These are phyloP conservation scores for Phytophthora aleatoria DNA, from an alignment of 352 stramenopile genomes.

Conservation along the genomic window DNA sequence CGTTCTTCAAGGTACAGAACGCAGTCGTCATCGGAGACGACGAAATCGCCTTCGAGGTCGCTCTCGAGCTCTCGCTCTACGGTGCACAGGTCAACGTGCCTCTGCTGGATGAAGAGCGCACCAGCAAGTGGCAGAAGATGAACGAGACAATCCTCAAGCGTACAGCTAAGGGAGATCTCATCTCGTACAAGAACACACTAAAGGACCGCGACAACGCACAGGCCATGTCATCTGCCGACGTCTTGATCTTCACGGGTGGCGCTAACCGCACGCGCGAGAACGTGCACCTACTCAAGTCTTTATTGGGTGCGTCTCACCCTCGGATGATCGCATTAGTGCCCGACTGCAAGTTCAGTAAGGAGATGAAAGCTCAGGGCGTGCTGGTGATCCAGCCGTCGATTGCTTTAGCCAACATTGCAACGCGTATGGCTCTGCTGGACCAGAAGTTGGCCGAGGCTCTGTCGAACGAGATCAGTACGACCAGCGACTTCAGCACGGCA, in stretches of 20 bases:
- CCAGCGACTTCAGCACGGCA: conserved; percentile 53
- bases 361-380: conserved; percentile 38
- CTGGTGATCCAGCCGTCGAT: conserved; percentile 74
- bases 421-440: conserved; percentile 70
- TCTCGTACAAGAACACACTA: conserved; percentile 74
- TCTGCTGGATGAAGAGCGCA: conserved; percentile 61
- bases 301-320: conserved; percentile 45
- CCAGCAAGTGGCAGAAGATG: conserved; percentile 64
- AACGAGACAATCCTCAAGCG: conserved; percentile 61
- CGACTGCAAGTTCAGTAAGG: conserved; percentile 50
- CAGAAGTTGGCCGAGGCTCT: conserved; percentile 39
- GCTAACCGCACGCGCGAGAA: conserved; percentile 52
- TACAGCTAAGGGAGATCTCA: conserved; percentile 61
- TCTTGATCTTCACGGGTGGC: conserved; percentile 70
- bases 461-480: conserved; percentile 58
- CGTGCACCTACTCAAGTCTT: conserved; percentile 49
- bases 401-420: conserved; percentile 68
- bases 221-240: conserved; percentile 51
- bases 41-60: conserved; percentile 64
- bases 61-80: conserved; percentile 67
- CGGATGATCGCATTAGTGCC: conserved; percentile 67
- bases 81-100: conserved; percentile 66
- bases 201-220: conserved; percentile 44
- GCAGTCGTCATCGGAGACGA: conserved; percentile 72
- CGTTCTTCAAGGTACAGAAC: conserved; percentile 50